These are phyloP conservation scores for Pythium scleroteichum DNA, from an alignment of 352 stramenopile species.

Conservation along the genomic window DNA sequence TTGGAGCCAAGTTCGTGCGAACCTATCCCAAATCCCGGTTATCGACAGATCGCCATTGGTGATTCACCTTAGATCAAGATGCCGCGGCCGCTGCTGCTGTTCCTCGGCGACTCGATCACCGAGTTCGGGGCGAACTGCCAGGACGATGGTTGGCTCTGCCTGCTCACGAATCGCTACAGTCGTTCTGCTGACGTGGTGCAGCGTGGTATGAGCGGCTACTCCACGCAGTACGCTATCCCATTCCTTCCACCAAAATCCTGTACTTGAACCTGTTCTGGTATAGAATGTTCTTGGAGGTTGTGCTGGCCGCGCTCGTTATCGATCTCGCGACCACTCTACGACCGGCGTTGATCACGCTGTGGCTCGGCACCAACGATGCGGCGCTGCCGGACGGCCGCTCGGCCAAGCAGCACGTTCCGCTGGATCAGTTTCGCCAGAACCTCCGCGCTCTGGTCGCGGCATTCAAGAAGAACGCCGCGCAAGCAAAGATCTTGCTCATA, in stretches of 20 bases:
- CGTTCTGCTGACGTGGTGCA: slow-evolving; percentile 50
- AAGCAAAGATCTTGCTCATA: slow-evolving; percentile 46
- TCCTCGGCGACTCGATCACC: slow-evolving; percentile 67
- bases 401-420: slow-evolving; percentile 41
- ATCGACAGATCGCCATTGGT: too few relatives aligned
- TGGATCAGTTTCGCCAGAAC: slow-evolving; percentile 45
- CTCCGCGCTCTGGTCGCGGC: slow-evolving; percentile 31
- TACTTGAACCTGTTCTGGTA: not conserved
- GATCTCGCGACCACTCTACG: slow-evolving; percentile 31
- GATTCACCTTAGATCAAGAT: too few relatives aligned
- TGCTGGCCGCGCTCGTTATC: slow-evolving; percentile 26
- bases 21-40: not conserved
- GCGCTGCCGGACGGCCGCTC: slow-evolving; percentile 34
- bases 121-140: slow-evolving; percentile 37
- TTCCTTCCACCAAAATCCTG: not conserved
- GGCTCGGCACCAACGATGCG: slow-evolving; percentile 53
- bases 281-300: slow-evolving; percentile 34
- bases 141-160: slow-evolving; percentile 40
- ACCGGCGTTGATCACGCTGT: slow-evolving; percentile 39
- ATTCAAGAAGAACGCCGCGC: slow-evolving; percentile 27
- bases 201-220: slow-evolving; percentile 53
- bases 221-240: slow-evolving; percentile 39
- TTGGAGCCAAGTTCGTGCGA: too few relatives aligned
- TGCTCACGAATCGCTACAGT: slow-evolving; percentile 52
- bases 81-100: slow-evolving; percentile 41